These are phyloP conservation scores for Cicer judaicum DNA, from an alignment of 306 rosid genomes.

Conservation along the genomic window DNA sequence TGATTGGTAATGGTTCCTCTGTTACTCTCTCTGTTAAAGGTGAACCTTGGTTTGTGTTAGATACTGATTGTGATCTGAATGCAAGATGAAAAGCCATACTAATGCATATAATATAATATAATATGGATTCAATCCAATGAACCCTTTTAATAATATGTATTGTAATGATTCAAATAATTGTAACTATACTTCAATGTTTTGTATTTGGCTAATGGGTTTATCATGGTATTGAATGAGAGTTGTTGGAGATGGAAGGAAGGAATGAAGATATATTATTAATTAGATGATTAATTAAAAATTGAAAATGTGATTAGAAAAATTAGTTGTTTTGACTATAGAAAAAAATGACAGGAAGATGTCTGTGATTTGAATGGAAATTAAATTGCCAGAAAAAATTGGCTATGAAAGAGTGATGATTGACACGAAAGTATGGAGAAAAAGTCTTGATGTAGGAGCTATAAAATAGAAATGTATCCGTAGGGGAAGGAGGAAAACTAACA, in stretches of 20 bases:
- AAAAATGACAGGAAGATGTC: neutral
- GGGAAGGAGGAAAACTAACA: neutral
- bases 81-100: constrained; percentile 63
- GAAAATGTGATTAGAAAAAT: neutral
- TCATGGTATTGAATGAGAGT: neutral
- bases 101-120: neutral
- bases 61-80: constrained; percentile 54
- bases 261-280: neutral
- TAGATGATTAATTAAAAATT: too few relatives aligned
- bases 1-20: constrained; percentile 61
- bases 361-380: neutral
- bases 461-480: constrained; percentile 8
- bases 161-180: neutral
- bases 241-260: neutral
- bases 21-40: constrained; percentile 65
- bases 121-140: neutral
- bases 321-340: neutral
- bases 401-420: constrained; percentile 22
- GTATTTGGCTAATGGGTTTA: neutral
- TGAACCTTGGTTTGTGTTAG: constrained; percentile 46
- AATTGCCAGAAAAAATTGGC: constrained; percentile 1
- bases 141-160: neutral
- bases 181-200: neutral
- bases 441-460: neutral
- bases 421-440: constrained; percentile 10